phyloP scores from a whole-genome alignment of 805 yeast species.

The Candida dajiaensis region DNA sequence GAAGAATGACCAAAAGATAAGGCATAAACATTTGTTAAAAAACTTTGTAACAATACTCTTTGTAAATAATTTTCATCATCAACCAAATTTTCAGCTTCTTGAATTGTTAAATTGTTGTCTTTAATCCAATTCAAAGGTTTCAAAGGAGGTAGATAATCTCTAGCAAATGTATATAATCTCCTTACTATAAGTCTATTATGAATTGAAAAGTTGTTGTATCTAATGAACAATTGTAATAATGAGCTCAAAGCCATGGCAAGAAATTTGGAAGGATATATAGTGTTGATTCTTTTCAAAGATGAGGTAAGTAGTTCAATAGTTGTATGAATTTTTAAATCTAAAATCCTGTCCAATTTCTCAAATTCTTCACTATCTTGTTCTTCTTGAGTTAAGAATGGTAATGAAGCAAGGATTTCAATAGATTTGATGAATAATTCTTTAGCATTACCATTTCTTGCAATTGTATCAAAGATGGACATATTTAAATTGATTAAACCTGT shows the following conservation, averaged over 20 bases:
- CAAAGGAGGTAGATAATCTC: slow-evolving; percentile 48
- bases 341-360: slow-evolving; percentile 9
- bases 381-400: slow-evolving; percentile 21
- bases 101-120: slow-evolving; percentile 23
- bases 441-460: slow-evolving; percentile 70
- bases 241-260: slow-evolving; percentile 63
- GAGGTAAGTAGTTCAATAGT: slow-evolving; percentile 59
- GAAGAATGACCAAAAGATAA: slow-evolving; percentile 27
- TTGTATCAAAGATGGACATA: slow-evolving; percentile 49
- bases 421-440: slow-evolving; percentile 71
- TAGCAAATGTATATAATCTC: slow-evolving; percentile 57
- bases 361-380: slow-evolving; percentile 1
- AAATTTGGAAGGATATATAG: slow-evolving; percentile 76
- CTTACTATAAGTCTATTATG: slow-evolving; percentile 44
- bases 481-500: slow-evolving; percentile 16
- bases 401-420: slow-evolving; percentile 52
- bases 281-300: slow-evolving; percentile 54
- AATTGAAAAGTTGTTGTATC: slow-evolving; percentile 30
- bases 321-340: slow-evolving; percentile 52
- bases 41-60: slow-evolving; percentile 56
- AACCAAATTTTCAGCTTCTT: slow-evolving; percentile 35
- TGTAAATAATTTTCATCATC: slow-evolving; percentile 59
- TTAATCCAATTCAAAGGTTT: slow-evolving; percentile 35
- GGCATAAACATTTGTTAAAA: slow-evolving; percentile 49
- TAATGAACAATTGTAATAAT: slow-evolving; percentile 43